A percentile compares a stretch with the other conserved stretches of the same genome.
These are phyloP conservation scores for Exophiala dermatitidis DNA, from an alignment of 2,329 filamentous ascomycete species.

Conservation along the genomic window DNA sequence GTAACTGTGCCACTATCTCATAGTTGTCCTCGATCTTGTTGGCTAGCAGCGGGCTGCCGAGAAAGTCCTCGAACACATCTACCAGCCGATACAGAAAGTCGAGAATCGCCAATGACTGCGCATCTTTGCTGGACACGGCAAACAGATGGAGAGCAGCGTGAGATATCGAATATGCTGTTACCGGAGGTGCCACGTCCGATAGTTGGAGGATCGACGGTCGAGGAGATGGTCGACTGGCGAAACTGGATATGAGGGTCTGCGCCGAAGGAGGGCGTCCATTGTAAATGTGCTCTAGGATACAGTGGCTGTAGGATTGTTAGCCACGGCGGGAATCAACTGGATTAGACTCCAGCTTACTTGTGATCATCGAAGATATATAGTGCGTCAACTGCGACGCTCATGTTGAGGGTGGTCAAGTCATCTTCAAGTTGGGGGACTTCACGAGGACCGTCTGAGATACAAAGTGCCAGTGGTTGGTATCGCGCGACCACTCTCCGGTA, in stretches of 20 bases:
- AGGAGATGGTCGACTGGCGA: conserved; percentile 72
- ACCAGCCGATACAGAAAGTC: conserved; percentile 92
- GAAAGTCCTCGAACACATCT: conserved; percentile 88
- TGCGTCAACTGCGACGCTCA: conserved; percentile 86
- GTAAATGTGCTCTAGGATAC: conserved; percentile 84
- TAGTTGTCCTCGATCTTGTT: conserved; percentile 84
- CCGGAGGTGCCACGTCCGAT: conserved; percentile 72
- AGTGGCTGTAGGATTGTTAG: conserved; percentile 50
- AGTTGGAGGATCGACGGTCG: conserved; percentile 83
- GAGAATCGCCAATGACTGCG: conserved; percentile 79
- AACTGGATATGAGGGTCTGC: conserved; percentile 70
- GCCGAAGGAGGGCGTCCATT: conserved; percentile 72
- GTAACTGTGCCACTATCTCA: conserved; percentile 84
- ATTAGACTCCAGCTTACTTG: conserved; percentile 54
- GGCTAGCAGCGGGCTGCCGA: conserved; percentile 78
- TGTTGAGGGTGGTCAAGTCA: conserved; percentile 39
- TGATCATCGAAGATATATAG: conserved; percentile 96
- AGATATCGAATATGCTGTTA: conserved; percentile 77
- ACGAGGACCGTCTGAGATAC: neutral
- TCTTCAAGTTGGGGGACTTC: neutral
- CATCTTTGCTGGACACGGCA: conserved; percentile 74
- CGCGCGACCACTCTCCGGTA: neutral
- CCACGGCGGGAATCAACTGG: neutral
- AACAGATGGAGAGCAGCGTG: conserved; percentile 84
- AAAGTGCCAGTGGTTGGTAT: neutral